A percentile compares a stretch with the other conserved stretches of the same genome.
Conservation (phyloP, 129 eudicot species). For the Centella asiatica region DNA sequence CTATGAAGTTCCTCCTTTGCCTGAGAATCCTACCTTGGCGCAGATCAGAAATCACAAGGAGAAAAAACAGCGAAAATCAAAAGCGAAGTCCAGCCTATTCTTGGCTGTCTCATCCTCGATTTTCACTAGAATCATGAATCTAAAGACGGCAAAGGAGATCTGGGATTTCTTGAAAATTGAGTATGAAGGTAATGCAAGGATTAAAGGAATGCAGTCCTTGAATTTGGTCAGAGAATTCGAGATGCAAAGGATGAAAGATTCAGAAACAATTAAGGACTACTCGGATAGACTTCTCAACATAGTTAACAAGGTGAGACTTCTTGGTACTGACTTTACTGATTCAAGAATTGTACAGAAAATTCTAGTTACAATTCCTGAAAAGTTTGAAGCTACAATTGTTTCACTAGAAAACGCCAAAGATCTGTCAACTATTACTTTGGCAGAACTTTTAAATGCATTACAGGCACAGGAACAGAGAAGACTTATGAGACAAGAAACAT, state of each 20-base stretch:
- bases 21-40: too few species aligned
- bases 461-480: constrained; percentile 5
- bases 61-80: too few species aligned
- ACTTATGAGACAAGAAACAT: background rate
- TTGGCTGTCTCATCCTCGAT: too few species aligned
- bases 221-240: background rate
- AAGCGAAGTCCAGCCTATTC: too few species aligned
- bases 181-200: background rate
- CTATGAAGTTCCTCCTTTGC: too few species aligned
- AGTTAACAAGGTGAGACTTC: background rate
- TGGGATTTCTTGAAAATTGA: background rate
- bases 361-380: background rate
- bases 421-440: too few species aligned
- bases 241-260: background rate
- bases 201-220: constrained; percentile 1
- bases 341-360: background rate
- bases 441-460: background rate
- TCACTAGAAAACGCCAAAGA: background rate
- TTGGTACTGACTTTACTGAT: background rate
- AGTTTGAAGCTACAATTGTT: background rate
- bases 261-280: background rate
- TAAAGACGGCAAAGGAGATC: background rate
- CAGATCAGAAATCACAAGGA: too few species aligned
- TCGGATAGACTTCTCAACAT: background rate
- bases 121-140: too few species aligned